Evolutionary conservation across 495 filamentous ascomycete genomes (phyloP).

Genomic region (Glonium stellatum): DNA sequence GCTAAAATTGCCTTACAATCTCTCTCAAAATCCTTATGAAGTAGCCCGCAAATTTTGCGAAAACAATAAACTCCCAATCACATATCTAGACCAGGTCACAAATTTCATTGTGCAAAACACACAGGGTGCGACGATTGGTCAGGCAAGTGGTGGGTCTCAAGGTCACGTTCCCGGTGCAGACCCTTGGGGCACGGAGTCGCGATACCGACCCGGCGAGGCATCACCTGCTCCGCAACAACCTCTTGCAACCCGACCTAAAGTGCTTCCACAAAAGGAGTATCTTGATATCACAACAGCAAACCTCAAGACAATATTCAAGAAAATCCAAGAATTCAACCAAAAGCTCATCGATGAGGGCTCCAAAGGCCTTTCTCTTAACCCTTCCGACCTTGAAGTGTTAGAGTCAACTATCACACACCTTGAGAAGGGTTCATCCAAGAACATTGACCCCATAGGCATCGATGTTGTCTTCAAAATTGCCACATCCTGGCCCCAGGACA

Average conservation of each 20-base stretch:
- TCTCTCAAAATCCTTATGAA: conserved; percentile 87
- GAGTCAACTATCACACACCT: conserved; percentile 49
- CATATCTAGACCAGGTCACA: conserved; percentile 87
- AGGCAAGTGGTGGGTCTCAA: conserved; percentile 34
- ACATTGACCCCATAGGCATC: conserved; percentile 43
- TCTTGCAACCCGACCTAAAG: conserved; percentile 48
- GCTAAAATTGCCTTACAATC: conserved; percentile 88
- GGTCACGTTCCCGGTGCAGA: conserved; percentile 48
- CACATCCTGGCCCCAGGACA: conserved; percentile 67
- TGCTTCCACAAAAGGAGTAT: conserved; percentile 77
- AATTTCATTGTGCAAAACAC: conserved; percentile 90
- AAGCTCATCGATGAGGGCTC: conserved; percentile 57
- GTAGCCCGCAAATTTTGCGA: conserved; percentile 85
- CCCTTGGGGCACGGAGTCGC: conserved; percentile 68
- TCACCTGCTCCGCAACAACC: conserved; percentile 22
- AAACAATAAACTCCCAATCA: conserved; percentile 83
- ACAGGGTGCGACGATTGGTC: conserved; percentile 72
- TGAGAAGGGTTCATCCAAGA: conserved; percentile 33
- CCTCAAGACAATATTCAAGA: conserved; percentile 60
- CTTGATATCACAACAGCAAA: conserved; percentile 62
- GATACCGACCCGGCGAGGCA: conserved; percentile 68
- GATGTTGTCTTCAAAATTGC: conserved; percentile 58
- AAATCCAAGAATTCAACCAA: conserved; percentile 64
- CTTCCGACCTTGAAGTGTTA: conserved; percentile 57
- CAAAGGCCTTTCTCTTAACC: conserved; percentile 68